phyloP scores from a whole-genome alignment of 148 eudicot species.

The Vaccinium vitisidaea region DNA sequence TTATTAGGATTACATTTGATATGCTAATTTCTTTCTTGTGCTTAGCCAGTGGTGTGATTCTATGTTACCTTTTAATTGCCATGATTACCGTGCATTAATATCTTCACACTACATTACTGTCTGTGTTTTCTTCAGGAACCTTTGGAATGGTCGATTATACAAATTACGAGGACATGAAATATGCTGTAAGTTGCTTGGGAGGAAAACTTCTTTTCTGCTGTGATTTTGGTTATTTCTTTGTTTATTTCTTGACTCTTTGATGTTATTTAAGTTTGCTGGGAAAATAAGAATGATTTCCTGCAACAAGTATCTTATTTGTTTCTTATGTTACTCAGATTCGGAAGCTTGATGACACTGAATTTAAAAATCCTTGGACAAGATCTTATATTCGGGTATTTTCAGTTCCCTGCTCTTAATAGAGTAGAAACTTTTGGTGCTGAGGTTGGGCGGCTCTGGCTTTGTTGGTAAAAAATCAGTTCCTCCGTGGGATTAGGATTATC shows the following conservation, averaged over 20 bases:
- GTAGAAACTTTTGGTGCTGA: neutral
- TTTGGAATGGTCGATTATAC: constrained; percentile 95
- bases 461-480: neutral
- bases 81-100: neutral
- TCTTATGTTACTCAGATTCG: constrained; percentile 53
- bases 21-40: neutral
- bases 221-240: neutral
- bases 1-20: neutral
- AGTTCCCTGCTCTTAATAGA: neutral
- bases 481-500: neutral
- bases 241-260: neutral
- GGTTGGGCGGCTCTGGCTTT: neutral
- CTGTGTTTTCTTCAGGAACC: constrained; percentile 53
- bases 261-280: neutral
- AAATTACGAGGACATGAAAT: constrained; percentile 92
- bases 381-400: constrained; percentile 74
- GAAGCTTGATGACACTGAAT: constrained; percentile 94
- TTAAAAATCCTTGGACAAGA: constrained; percentile 93
- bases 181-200: constrained; percentile 69
- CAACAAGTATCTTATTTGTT: neutral
- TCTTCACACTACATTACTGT: neutral
- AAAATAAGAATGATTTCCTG: neutral
- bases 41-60: neutral
- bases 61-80: neutral
- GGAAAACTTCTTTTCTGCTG: neutral